Evolutionary conservation across 1,139 yeast genomes (phyloP), one percentile per base, ranked within the genome.

Genomic region (Barnettozyma hawaiiensis): DNA sequence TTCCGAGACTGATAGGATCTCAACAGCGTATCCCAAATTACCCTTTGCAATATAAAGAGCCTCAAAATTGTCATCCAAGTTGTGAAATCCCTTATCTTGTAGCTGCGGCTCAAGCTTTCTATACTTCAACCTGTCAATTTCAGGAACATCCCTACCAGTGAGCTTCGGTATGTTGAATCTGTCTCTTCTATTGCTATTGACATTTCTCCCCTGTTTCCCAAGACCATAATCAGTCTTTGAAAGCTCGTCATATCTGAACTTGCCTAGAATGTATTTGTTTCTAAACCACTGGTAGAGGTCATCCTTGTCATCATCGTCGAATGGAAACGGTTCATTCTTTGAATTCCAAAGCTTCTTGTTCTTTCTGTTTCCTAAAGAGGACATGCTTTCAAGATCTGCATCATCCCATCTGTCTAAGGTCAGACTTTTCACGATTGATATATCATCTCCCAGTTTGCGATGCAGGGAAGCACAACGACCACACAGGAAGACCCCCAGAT

Each of bases 381-480:
- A 35, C 8, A 55, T 21, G 6, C 37, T 28, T 11, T 72, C 78
- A 15, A 85, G 61, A 53, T 86, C 77, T 28, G 73, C 77, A 3
- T 68, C 65, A 0, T 75, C 65, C 89, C 97, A 92, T 12, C 73
- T 70, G 58, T 92, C 98, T 55, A 89, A 71, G 2, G 95, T 82
- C 49, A 92, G 66, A 4, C 94, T 83, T 52, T 89, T 81, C 14
- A 86, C 86, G 47, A 73, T 70, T 24, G 92, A 80, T 7, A 86
- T 67, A 44, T 78, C 80, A 3, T 76, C 62, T 1, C 92, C 90
- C 41, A 87, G 67, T 38, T 81, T 74, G 46, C 90, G 74, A 60
- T 87, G 96, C 31, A 76, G 70, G 10, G 85, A 75, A 8, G 90
- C 87, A 70, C 94, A 84, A 49, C 89, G 67, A 5, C 90, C 92